These are phyloP conservation scores for Trichoderma gracile DNA, from an alignment of 2,329 filamentous ascomycete genomes.

Conservation along the genomic window DNA sequence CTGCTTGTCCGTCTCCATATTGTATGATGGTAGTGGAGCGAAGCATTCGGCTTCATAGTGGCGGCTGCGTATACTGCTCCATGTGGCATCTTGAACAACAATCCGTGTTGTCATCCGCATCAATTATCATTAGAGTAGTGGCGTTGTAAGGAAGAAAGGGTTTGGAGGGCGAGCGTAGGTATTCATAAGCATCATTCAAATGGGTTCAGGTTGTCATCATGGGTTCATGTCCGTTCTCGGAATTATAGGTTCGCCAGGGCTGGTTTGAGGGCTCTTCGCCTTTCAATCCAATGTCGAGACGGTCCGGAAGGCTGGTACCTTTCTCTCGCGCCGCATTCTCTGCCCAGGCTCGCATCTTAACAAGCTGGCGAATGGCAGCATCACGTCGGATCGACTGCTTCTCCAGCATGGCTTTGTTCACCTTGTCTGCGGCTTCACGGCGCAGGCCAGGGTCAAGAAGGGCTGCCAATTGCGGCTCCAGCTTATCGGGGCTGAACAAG, in stretches of 20 bases:
- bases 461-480: slow-evolving; percentile 72
- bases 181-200: slow-evolving; percentile 3
- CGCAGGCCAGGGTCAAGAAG: slow-evolving; percentile 79
- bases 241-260: slow-evolving; percentile 29
- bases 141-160: not conserved
- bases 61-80: not conserved
- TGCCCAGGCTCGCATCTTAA: slow-evolving; percentile 82
- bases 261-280: slow-evolving; percentile 40
- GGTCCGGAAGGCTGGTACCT: slow-evolving; percentile 37
- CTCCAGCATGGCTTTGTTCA: slow-evolving; percentile 84
- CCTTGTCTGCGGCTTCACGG: slow-evolving; percentile 77
- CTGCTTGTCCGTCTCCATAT: not conserved
- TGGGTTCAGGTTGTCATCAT: slow-evolving; percentile 55
- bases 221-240: slow-evolving; percentile 49
- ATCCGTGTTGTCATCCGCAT: not conserved
- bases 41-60: not conserved
- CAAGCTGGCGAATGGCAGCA: slow-evolving; percentile 77
- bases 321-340: slow-evolving; percentile 60
- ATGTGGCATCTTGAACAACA: not conserved
- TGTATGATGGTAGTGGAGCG: not conserved
- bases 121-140: slow-evolving; percentile 5
- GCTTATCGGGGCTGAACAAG: slow-evolving; percentile 79
- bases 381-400: slow-evolving; percentile 73
- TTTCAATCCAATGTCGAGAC: slow-evolving; percentile 42
- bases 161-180: not conserved